A percentile compares a stretch with the other conserved stretches of the same genome.
These are phyloP conservation scores for Neofusicoccum ribis DNA, from an alignment of 2,329 filamentous ascomycete genomes.

Conservation along the genomic window DNA sequence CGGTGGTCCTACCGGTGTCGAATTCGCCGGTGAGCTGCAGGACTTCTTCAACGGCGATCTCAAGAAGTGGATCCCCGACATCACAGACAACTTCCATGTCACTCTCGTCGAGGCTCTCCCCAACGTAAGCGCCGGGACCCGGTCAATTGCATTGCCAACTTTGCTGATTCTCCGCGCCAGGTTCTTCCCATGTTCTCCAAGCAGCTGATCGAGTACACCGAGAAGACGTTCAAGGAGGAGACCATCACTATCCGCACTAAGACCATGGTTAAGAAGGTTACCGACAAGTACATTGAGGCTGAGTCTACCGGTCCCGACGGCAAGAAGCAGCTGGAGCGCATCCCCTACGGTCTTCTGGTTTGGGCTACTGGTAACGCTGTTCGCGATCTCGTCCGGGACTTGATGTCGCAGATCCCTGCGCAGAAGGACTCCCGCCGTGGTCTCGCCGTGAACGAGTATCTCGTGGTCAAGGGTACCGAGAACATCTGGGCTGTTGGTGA, in stretches of 20 bases:
- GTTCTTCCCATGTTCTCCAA: conserved; percentile 97
- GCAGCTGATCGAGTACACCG: conserved; percentile 98
- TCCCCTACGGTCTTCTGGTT: conserved; percentile 93
- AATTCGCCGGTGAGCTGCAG: conserved; percentile 96
- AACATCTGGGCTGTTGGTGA: conserved; percentile 98
- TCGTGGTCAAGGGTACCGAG: conserved; percentile 94
- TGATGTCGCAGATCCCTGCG: conserved; percentile 88
- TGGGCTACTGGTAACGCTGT: conserved; percentile 98
- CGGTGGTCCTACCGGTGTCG: conserved; percentile 93
- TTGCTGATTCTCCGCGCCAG: conserved; percentile 22
- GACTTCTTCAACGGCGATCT: conserved; percentile 99
- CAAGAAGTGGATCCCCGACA: conserved; percentile 96
- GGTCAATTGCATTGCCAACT: neutral
- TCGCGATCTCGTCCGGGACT: conserved; percentile 83
- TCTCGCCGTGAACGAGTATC: conserved; percentile 96
- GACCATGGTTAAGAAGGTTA: conserved; percentile 98
- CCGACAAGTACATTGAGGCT: conserved; percentile 88
- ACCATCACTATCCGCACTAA: conserved; percentile 97
- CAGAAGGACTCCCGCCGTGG: conserved; percentile 95
- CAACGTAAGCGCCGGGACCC: conserved; percentile 56
- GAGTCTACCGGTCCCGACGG: conserved; percentile 80
- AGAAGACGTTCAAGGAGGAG: conserved; percentile 98
- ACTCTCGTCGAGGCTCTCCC: conserved; percentile 96
- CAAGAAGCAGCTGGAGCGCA: conserved; percentile 74
- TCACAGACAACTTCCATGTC: conserved; percentile 92